A percentile compares a stretch with the other conserved stretches of the same genome.
These are phyloP conservation scores for Cladophialophora bantiana DNA, from an alignment of 2,329 filamentous ascomycete genomes.

Conservation along the genomic window DNA sequence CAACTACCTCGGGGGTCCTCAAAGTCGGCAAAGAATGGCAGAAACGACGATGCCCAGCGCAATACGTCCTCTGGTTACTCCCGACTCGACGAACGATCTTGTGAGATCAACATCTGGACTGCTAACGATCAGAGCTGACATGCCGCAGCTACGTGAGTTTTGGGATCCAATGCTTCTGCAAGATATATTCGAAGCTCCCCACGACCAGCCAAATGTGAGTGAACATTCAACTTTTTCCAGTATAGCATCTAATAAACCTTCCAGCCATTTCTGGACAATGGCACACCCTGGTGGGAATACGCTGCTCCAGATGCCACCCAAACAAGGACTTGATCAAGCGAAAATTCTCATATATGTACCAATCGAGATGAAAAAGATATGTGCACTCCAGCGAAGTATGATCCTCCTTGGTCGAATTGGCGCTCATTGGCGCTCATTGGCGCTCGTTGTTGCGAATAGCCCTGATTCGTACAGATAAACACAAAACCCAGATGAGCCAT, in stretches of 20 bases:
- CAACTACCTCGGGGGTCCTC: background rate
- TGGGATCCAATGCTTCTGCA: slow-evolving; percentile 28
- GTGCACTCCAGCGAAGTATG: too few relatives aligned
- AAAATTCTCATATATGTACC: background rate
- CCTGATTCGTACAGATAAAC: too few relatives aligned
- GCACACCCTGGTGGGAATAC: slow-evolving; percentile 24
- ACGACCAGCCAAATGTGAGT: slow-evolving; percentile 17
- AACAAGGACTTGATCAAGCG: slow-evolving; percentile 2
- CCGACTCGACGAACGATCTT: slow-evolving; percentile 25
- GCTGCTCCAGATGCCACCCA: background rate
- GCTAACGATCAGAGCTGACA: background rate
- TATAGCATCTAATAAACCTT: slow-evolving; percentile 2
- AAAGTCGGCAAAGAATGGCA: background rate
- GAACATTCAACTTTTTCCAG: background rate
- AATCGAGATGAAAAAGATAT: too few relatives aligned
- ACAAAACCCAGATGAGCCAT: background rate
- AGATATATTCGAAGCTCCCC: slow-evolving; percentile 11
- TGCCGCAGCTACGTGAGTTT: slow-evolving; percentile 22
- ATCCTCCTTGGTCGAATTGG: too few relatives aligned
- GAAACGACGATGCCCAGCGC: slow-evolving; percentile 13
- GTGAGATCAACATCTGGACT: slow-evolving; percentile 11
- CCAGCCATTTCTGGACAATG: slow-evolving; percentile 7
- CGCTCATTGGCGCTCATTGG: too few relatives aligned
- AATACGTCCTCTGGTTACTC: slow-evolving; percentile 8
- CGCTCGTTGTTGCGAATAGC: too few relatives aligned